Conservation (phyloP, 2,329 filamentous ascomycete genomes). For the Botrytis porri region DNA sequence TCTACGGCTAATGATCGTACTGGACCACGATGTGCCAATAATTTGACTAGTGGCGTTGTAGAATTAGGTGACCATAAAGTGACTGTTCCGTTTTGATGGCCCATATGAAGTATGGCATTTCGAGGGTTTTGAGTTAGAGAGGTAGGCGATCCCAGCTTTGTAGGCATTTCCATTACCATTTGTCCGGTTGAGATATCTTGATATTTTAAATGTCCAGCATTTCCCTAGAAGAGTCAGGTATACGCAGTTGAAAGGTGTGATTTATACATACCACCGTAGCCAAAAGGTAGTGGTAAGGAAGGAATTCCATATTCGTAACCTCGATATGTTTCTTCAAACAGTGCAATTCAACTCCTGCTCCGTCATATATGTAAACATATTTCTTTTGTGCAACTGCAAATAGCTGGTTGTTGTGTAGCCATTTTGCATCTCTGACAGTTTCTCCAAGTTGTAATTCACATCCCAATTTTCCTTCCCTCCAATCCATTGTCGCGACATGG, state of each 20-base stretch:
- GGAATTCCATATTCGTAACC: constrained; percentile 88
- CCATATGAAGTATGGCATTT: constrained; percentile 88
- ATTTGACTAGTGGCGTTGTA: constrained; percentile 80
- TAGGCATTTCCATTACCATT: constrained; percentile 80
- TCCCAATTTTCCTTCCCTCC: constrained; percentile 84
- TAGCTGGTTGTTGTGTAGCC: constrained; percentile 91
- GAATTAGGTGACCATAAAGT: constrained; percentile 95
- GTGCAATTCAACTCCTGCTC: constrained; percentile 86
- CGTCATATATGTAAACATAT: constrained; percentile 94
- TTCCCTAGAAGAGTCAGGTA: constrained; percentile 50
- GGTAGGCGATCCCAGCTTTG: constrained; percentile 78
- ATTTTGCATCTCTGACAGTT: constrained; percentile 83
- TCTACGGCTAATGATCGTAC: constrained; percentile 84
- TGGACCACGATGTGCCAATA: constrained; percentile 84
- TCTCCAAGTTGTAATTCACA: constrained; percentile 90
- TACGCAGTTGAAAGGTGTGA: not conserved
- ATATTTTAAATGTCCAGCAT: constrained; percentile 84
- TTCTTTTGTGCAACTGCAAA: constrained; percentile 97
- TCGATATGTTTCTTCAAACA: constrained; percentile 87
- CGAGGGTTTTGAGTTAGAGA: constrained; percentile 84
- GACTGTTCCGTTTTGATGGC: constrained; percentile 92
- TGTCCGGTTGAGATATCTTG: constrained; percentile 94
- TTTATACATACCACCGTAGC: constrained; percentile 68
- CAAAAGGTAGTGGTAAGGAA: constrained; percentile 93
- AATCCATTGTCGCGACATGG: constrained; percentile 95